Evolutionary conservation across 305 asterid species (phyloP), one percentile per base, ranked within the genome.

Genomic region (Solanum hybrid): DNA sequence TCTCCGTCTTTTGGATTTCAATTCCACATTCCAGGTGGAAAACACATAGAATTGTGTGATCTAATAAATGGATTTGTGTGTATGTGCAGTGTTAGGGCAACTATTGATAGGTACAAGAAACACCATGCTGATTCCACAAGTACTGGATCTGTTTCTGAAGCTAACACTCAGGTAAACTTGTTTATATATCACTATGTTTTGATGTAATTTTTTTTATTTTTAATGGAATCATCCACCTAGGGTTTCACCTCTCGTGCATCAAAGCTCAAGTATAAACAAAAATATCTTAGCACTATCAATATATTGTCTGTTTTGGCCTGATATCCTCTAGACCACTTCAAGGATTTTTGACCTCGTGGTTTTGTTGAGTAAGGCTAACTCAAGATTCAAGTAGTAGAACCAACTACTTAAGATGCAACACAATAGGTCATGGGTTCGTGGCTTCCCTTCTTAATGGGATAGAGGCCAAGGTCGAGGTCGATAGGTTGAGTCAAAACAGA

Each of bases 91-190:
- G 97, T 95, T 89, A 93, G 95, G 94, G 97, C 93, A 34, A 95
- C 97, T 5, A 95, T 95, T 92, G 98, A 95, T 7, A 93, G 94
- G 94, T 95, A 95, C 93, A 95, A 95, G 96, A 95, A 95, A 93
- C 93, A 96, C 38, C 88, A 92, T 91, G 86, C 94, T 87, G 97
- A 95, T 91, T 93, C 97, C 87, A 40, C 96, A 71, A 93, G 90
- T 86, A 60, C 95, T 26, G 93, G 95, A 80, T 92, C 97, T 91
- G 91, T 95, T 34, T 93, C 98, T 91, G 97, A 95, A 93, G 97
- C 96, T 79, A 95, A 95, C 90, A 92, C 96, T 13, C 97, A 95
- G 93, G 98, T 94, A 88, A 73, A 79, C 88, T 14, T 38, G 36
- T 35, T 46, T 69, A 7, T 20, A 69, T 24, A n/a, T 0, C 31